phyloP scores from a whole-genome alignment of 2,329 filamentous ascomycete genomes.

The Coniochaeta sp. region DNA sequence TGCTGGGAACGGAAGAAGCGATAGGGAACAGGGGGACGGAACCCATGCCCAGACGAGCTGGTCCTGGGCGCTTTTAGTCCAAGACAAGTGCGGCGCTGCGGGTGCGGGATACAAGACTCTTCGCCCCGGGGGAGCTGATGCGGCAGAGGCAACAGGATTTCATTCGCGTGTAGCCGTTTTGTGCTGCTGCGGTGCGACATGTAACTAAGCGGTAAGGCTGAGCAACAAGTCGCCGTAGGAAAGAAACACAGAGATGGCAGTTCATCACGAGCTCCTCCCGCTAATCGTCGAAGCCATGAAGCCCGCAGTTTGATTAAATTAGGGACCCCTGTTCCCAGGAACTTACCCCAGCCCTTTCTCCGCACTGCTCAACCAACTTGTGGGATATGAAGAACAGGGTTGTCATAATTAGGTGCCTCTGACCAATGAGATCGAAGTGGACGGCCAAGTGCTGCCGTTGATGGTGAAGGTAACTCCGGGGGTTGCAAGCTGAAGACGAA shows the following conservation, averaged over 20 bases:
- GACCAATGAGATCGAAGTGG: background rate
- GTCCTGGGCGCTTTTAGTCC: background rate
- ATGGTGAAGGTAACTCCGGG: background rate
- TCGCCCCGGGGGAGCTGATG: background rate
- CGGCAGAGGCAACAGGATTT: background rate
- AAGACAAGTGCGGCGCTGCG: slow-evolving; percentile 1
- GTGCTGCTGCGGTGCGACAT: background rate
- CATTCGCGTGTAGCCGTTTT: background rate
- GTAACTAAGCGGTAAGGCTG: background rate
- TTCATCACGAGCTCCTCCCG: background rate
- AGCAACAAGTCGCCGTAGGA: background rate
- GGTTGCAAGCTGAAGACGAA: background rate
- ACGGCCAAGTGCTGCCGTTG: background rate
- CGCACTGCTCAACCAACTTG: background rate
- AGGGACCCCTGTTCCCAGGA: background rate
- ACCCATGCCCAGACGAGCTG: background rate
- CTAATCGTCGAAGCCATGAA: background rate
- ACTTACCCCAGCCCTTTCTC: background rate
- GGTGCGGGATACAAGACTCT: too few species aligned
- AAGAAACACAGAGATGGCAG: too few species aligned
- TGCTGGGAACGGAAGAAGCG: background rate
- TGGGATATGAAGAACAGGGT: too few species aligned
- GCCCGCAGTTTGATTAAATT: background rate
- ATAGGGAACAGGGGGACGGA: background rate
- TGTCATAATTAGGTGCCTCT: background rate